A percentile compares a stretch with the other conserved stretches of the same genome.
These are phyloP conservation scores for Friedmanniomyces simplex DNA, from an alignment of 495 filamentous ascomycete genomes.

Conservation along the genomic window DNA sequence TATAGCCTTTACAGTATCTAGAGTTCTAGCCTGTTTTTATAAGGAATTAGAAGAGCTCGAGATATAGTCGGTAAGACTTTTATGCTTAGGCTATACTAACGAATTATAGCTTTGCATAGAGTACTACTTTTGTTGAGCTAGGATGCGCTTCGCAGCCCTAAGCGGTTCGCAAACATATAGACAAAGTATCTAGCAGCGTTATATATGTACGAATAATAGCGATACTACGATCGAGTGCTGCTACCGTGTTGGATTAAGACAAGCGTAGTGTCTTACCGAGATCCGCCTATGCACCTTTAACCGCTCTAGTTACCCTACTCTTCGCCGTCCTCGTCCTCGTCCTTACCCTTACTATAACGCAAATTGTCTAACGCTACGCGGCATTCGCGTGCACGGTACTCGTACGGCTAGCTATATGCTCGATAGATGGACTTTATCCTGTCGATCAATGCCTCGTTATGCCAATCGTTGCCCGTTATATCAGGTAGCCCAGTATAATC, in stretches of 20 bases:
- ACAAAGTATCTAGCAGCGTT: neutral
- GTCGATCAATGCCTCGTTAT: neutral
- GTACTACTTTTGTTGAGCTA: too few relatives aligned
- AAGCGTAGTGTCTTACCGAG: neutral
- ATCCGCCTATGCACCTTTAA: neutral
- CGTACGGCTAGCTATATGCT: neutral
- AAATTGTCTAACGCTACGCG: neutral
- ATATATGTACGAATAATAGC: neutral
- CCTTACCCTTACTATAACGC: neutral
- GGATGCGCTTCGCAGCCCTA: neutral
- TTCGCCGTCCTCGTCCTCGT: too few relatives aligned
- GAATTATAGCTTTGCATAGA: too few relatives aligned
- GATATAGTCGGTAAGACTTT: too few relatives aligned
- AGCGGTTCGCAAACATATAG: neutral
- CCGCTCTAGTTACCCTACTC: too few relatives aligned
- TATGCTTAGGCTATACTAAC: too few relatives aligned
- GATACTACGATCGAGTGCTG: neutral
- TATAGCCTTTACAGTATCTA: too few relatives aligned
- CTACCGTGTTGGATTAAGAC: neutral
- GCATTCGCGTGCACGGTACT: slow-evolving; percentile 3
- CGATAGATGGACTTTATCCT: slow-evolving; percentile 5
- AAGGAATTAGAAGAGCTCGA: too few relatives aligned
- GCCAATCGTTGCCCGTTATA: neutral
- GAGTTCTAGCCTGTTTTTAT: too few relatives aligned
- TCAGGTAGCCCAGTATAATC: neutral